Conservation (phyloP, 2,329 filamentous ascomycete species). For the Didymella pinodella region DNA sequence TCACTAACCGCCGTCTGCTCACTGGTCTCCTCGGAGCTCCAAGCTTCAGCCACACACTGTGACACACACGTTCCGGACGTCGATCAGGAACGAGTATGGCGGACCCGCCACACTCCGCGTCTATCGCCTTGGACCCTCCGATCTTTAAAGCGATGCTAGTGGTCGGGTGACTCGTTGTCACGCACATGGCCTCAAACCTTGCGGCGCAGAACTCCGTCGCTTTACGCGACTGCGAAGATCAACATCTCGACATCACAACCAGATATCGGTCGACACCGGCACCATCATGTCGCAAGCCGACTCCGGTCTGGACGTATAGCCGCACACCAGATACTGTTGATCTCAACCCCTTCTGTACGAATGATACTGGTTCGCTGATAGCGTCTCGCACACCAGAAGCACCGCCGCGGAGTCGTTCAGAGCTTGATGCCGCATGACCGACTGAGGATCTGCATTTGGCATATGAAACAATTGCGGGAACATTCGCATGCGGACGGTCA, state of each 20-base stretch:
- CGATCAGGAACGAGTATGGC: conserved; percentile 12
- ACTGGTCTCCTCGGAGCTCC: not conserved
- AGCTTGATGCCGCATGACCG: not conserved
- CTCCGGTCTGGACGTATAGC: not conserved
- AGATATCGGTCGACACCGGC: not conserved
- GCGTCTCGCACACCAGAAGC: not conserved
- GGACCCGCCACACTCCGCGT: conserved; percentile 2
- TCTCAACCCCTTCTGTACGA: not conserved
- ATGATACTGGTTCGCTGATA: not conserved
- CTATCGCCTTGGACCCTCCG: not conserved
- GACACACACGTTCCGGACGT: not conserved
- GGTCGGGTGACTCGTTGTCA: conserved; percentile 3
- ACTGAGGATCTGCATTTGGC: not conserved
- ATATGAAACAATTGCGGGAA: not conserved
- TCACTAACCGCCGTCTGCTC: not conserved
- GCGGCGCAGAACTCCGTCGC: not conserved
- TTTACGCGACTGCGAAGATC: conserved; percentile 1
- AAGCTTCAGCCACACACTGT: conserved; percentile 5
- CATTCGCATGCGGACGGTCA: not conserved
- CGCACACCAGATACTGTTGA: not conserved
- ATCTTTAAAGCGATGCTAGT: not conserved
- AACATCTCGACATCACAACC: not conserved
- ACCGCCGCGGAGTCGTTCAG: not conserved
- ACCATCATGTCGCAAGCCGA: not conserved
- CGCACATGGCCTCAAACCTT: not conserved